phyloP scores from a whole-genome alignment of 768 basidiomycete species.

The Kwoniella pini region DNA sequence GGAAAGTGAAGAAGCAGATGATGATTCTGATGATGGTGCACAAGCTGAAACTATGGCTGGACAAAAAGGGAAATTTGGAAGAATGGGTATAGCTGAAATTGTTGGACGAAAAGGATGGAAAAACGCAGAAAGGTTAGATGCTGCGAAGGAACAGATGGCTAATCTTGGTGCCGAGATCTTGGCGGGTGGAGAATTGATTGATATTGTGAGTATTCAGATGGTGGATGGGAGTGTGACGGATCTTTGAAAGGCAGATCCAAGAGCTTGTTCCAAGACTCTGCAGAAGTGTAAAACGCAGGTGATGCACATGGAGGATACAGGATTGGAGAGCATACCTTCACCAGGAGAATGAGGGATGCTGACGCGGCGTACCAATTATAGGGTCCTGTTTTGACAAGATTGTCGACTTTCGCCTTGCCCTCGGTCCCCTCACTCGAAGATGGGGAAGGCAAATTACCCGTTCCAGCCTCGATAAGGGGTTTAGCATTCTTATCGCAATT shows the following conservation, averaged over 20 bases:
- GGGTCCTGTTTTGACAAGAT: constrained; percentile 83
- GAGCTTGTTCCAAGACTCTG: too few relatives aligned
- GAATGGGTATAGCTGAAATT: constrained; percentile 52
- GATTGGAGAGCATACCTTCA: too few relatives aligned
- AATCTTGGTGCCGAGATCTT: constrained; percentile 89
- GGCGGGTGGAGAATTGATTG: constrained; percentile 78
- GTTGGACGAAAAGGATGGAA: constrained; percentile 51
- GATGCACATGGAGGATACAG: too few relatives aligned
- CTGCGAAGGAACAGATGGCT: constrained; percentile 92
- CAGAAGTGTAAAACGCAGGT: too few relatives aligned
- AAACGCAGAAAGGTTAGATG: constrained; percentile 60
- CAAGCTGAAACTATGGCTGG: constrained; percentile 45
- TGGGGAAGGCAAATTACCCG: constrained; percentile 58
- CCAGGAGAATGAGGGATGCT: too few relatives aligned
- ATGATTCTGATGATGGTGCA: constrained; percentile 40
- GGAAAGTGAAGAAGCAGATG: constrained; percentile 39
- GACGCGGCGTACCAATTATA: too few relatives aligned
- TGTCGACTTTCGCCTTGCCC: constrained; percentile 83
- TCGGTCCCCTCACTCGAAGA: constrained; percentile 70
- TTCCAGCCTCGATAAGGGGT: constrained; percentile 80
- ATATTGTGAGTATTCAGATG: constrained; percentile 64
- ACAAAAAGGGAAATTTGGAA: constrained; percentile 48
- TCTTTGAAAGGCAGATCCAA: too few relatives aligned
- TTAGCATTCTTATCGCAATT: constrained; percentile 85
- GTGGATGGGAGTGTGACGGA: background rate